Base-by-base conservation (phyloP, 164 flowering plant species). In the Tinospora cordifolia region DNA sequence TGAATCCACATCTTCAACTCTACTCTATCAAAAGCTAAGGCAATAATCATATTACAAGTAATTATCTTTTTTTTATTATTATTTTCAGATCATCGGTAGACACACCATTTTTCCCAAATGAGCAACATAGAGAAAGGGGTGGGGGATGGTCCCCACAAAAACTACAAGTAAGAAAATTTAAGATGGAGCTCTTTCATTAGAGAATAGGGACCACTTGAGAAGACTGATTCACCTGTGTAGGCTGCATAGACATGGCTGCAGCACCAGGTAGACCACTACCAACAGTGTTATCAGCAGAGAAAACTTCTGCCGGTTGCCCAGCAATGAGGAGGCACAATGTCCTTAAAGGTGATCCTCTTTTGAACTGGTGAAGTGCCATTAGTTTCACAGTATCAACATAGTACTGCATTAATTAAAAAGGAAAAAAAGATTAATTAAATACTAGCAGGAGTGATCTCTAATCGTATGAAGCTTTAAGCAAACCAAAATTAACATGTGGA, bases 241-340 rank as follows among this genome's bases (percentile, higher is more conserved):
- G 80, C 66, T 83, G 90, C 47, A 83, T 92, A 72, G 83, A 67
- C 74, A 77, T 46, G 77, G 67, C 76, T 14, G 67, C 54, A 69
- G 79, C 76, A 71, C 76, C 75, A 65, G 79, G 69, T 66, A 70
- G 57, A 70, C 71, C 75, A 65, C 58, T 72, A 72, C 22, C 69
- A 66, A 63, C 17, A 19, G 78, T 44, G 38, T 58, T 73, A 47
- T 79, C 84, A 15, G 73, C 49, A 27, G 93, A 80, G 76, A 95
- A 95, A 21, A 90, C 99, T 49, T 92, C 98, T 13, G 87, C 91
- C 38, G 91, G 99, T 81, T 90, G 92, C 66, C 97, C 94, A 21
- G 98, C 97, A 76, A 92, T 87, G 47, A 95, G 79, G 67, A 95
- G 81, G 84, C 96, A 92, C 67, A 95, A 81, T 70, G 99, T 95